Evolutionary conservation across 805 yeast genomes (phyloP).

Genomic region (Candida maltosa): DNA sequence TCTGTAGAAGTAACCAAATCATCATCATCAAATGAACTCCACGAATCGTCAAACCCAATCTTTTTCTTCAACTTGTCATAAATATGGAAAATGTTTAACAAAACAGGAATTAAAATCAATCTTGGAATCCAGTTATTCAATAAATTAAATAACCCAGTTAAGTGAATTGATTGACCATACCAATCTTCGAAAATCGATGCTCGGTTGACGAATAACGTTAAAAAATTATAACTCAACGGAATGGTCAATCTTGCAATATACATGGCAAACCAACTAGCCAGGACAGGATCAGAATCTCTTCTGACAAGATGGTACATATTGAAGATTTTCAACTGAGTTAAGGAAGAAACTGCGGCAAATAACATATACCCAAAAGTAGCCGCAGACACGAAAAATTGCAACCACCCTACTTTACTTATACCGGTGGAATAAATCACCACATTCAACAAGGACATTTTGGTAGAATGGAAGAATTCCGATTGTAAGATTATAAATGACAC

Average conservation of each 20-base stretch:
- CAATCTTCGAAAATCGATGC: constrained; percentile 63
- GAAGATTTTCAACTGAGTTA: constrained; percentile 67
- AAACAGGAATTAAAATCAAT: constrained; percentile 65
- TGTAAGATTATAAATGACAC: constrained; percentile 58
- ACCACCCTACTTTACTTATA: constrained; percentile 14
- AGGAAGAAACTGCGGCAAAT: constrained; percentile 59
- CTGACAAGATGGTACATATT: constrained; percentile 75
- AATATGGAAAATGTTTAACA: constrained; percentile 60
- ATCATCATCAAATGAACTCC: constrained; percentile 36
- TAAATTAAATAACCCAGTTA: constrained; percentile 69
- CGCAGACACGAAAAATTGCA: constrained; percentile 38
- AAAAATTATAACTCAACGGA: constrained; percentile 76
- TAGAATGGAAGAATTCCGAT: constrained; percentile 73
- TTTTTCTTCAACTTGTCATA: constrained; percentile 55
- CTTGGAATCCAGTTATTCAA: constrained; percentile 77
- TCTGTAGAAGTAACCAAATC: constrained; percentile 14
- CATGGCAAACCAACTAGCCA: constrained; percentile 73
- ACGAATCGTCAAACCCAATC: constrained; percentile 35
- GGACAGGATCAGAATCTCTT: constrained; percentile 68
- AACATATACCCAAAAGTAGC: constrained; percentile 62
- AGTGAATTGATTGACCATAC: constrained; percentile 70
- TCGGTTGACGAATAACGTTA: constrained; percentile 58
- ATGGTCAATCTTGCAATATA: constrained; percentile 80
- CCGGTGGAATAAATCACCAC: constrained; percentile 17
- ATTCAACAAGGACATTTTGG: constrained; percentile 61